These are phyloP conservation scores for Penicillium decumbens DNA, from an alignment of 2,329 filamentous ascomycete genomes.

Conservation along the genomic window DNA sequence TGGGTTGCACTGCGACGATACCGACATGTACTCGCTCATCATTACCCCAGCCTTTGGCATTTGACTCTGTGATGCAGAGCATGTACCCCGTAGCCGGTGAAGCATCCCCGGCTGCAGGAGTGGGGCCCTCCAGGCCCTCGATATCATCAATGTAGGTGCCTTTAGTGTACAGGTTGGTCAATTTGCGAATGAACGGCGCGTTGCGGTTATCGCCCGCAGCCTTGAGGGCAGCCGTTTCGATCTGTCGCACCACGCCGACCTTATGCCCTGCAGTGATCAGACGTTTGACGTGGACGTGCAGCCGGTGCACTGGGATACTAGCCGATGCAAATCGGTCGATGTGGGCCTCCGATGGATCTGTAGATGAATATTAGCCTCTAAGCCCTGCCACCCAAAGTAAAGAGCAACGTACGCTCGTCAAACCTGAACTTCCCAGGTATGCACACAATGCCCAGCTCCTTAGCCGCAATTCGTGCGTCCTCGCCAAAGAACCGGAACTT, in stretches of 20 bases:
- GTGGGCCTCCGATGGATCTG: conserved; percentile 83
- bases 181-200: conserved; percentile 81
- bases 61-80: conserved; percentile 82
- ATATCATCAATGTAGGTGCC: conserved; percentile 95
- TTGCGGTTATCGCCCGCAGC: conserved; percentile 93
- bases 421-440: conserved; percentile 94
- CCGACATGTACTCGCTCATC: conserved; percentile 93
- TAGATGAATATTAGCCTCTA: conserved; percentile 15
- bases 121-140: conserved; percentile 64
- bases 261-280: conserved; percentile 91
- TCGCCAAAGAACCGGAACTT: conserved; percentile 98
- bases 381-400: background rate
- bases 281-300: conserved; percentile 90
- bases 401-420: conserved; percentile 66
- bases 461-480: conserved; percentile 82
- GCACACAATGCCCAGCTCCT: conserved; percentile 89
- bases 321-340: conserved; percentile 88
- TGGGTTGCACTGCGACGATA: conserved; percentile 87
- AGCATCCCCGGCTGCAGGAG: conserved; percentile 53
- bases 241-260: conserved; percentile 87
- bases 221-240: conserved; percentile 93
- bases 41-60: conserved; percentile 72
- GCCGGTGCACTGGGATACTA: conserved; percentile 85
- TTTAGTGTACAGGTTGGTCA: conserved; percentile 97
- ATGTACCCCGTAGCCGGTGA: conserved; percentile 74